A percentile compares a stretch with the other conserved stretches of the same genome.
Conservation (phyloP, 148 eudicot species). For the Tetragonia tetragonoides region DNA sequence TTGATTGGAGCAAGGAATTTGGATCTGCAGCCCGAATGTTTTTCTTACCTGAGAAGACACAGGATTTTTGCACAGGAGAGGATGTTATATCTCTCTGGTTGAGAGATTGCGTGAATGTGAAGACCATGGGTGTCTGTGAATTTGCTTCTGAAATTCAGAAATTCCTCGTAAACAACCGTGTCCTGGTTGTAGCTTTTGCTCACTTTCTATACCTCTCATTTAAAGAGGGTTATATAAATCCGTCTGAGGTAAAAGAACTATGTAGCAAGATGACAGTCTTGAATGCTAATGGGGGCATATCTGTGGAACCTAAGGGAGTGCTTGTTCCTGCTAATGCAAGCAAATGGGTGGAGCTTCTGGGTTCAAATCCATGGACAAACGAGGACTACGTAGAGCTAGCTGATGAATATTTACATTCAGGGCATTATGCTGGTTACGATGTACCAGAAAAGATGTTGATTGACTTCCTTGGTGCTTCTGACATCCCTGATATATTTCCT, state of each 20-base stretch:
- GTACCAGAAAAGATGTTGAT: slow-evolving; percentile 32
- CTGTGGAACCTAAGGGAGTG: slow-evolving; percentile 19
- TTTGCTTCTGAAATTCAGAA: slow-evolving; percentile 16
- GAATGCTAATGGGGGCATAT: slow-evolving; percentile 37
- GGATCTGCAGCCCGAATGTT: slow-evolving; percentile 21
- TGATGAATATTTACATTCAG: slow-evolving; percentile 44
- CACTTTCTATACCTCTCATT: slow-evolving; percentile 41
- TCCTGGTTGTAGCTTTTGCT: slow-evolving; percentile 29
- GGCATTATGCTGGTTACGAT: slow-evolving; percentile 29
- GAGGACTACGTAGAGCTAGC: slow-evolving; percentile 46
- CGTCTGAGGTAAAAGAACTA: slow-evolving; percentile 13
- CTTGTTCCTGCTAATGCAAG: slow-evolving; percentile 65
- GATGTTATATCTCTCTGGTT: slow-evolving; percentile 33
- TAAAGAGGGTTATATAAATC: slow-evolving; percentile 8
- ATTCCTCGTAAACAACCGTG: slow-evolving; percentile 11
- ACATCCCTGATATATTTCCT: slow-evolving; percentile 56
- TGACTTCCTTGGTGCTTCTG: slow-evolving; percentile 48
- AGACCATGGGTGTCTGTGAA: slow-evolving; percentile 21
- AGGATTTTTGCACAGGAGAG: slow-evolving; percentile 7
- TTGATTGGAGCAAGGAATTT: slow-evolving; percentile 42
- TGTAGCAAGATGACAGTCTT: slow-evolving; percentile 45
- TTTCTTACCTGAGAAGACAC: slow-evolving; percentile 34
- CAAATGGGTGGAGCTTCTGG: slow-evolving; percentile 57
- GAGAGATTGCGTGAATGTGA: slow-evolving; percentile 13
- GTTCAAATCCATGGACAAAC: slow-evolving; percentile 53